A percentile compares a stretch with the other conserved stretches of the same genome.
phyloP scores from a whole-genome alignment of 139 green algal genomes.

The Zygnema cylindricum region DNA sequence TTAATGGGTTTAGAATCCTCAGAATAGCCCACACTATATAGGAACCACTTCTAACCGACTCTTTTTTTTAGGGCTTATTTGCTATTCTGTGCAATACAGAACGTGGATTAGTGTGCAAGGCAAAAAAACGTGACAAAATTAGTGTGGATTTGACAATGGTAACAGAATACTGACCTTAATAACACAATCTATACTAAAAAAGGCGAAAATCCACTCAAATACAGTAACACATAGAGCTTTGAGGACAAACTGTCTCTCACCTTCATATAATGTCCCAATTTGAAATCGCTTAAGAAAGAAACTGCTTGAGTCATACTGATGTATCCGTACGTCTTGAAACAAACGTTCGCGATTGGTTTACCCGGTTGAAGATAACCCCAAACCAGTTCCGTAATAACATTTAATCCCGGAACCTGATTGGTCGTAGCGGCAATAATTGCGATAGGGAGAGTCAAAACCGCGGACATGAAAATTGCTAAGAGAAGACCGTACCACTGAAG shows the following conservation, averaged over 20 bases:
- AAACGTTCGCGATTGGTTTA: conserved; percentile 40
- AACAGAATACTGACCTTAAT: too few relatives aligned
- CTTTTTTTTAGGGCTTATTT: too few relatives aligned
- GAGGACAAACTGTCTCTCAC: neutral
- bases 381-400: conserved; percentile 42
- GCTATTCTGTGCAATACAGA: too few relatives aligned
- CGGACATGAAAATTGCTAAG: conserved; percentile 1
- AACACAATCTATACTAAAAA: too few relatives aligned
- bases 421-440: conserved; percentile 32
- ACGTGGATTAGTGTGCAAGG: too few relatives aligned
- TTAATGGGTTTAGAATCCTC: too few relatives aligned
- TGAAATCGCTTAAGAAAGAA: conserved; percentile 38
- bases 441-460: conserved; percentile 35
- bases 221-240: too few relatives aligned
- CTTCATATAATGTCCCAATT: conserved; percentile 51
- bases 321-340: conserved; percentile 53
- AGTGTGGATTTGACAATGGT: too few relatives aligned
- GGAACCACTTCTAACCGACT: too few relatives aligned
- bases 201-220: too few relatives aligned
- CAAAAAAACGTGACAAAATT: too few relatives aligned
- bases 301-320: conserved; percentile 53
- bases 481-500: conserved; percentile 43
- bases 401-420: conserved; percentile 47
- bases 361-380: conserved; percentile 27
- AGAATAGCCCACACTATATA: too few relatives aligned